Conservation (phyloP, 139 green algal species). For the Mesotaenium endlicherianum region DNA sequence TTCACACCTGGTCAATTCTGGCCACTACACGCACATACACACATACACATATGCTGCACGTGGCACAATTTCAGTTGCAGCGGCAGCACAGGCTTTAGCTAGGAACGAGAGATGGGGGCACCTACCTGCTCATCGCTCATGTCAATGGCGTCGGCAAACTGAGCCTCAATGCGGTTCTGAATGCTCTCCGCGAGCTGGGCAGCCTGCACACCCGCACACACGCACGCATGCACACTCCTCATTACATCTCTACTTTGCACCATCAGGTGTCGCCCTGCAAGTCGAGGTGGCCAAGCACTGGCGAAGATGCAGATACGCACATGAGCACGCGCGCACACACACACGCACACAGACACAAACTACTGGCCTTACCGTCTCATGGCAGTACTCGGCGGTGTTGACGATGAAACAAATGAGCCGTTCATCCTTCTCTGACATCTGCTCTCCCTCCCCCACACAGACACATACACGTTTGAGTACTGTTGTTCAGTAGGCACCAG, state of each 20-base stretch:
- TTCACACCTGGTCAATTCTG: no score
- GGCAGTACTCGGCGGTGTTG: constrained; percentile 91
- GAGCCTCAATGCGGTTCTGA: constrained; percentile 37
- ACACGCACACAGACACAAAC: not conserved
- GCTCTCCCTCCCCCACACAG: not conserved
- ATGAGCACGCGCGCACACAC: no score
- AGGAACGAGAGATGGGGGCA: no score
- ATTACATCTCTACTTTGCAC: not conserved
- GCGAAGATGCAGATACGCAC: not conserved
- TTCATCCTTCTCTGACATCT: constrained; percentile 55
- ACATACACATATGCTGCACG: no score
- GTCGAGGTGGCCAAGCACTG: not conserved
- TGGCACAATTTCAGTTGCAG: no score
- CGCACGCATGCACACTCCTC: no score
- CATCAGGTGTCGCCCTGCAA: not conserved
- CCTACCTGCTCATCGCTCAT: constrained; percentile 54
- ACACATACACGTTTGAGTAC: no score
- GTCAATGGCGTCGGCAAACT: constrained; percentile 65
- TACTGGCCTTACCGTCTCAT: constrained; percentile 59
- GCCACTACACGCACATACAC: no score
- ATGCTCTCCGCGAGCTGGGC: constrained; percentile 46
- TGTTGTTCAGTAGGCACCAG: no score
- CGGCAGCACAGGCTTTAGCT: no score
- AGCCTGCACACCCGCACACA: constrained; percentile 19
- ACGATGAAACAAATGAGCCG: constrained; percentile 79